phyloP scores from a whole-genome alignment of 2,329 filamentous ascomycete genomes.

The Ascochyta rabiei region DNA sequence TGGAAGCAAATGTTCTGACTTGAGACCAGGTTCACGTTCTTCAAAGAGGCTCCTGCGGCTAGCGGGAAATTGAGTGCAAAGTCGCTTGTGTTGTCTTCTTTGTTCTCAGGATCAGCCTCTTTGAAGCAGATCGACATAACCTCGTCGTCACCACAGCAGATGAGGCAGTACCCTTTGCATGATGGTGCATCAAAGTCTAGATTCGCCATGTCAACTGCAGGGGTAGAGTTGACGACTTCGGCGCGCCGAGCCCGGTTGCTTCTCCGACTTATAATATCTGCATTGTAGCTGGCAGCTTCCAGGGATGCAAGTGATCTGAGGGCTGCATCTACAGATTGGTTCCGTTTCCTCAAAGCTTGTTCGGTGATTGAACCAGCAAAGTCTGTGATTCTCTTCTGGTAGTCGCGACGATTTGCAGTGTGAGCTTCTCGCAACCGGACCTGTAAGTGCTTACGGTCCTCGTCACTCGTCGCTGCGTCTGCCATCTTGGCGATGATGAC shows the following conservation, averaged over 20 bases:
- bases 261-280: constrained; percentile 40
- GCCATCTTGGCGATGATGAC: constrained; percentile 34
- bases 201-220: constrained; percentile 22
- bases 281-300: constrained; percentile 39
- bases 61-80: constrained; percentile 45
- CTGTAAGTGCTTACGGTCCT: constrained; percentile 26
- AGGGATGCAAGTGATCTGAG: constrained; percentile 33
- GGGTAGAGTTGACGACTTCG: constrained; percentile 23
- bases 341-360: constrained; percentile 25
- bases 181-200: constrained; percentile 36
- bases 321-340: constrained; percentile 37
- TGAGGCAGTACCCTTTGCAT: constrained; percentile 35
- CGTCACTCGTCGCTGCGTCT: constrained; percentile 4
- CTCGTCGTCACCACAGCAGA: constrained; percentile 43
- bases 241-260: constrained; percentile 43
- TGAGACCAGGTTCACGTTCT: constrained; percentile 36
- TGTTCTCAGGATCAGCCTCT: constrained; percentile 24
- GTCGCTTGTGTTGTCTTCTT: constrained; percentile 39
- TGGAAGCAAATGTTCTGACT: constrained; percentile 46
- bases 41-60: constrained; percentile 33
- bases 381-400: constrained; percentile 21
- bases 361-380: constrained; percentile 18
- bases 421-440: constrained; percentile 38
- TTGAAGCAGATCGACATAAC: constrained; percentile 45
- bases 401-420: constrained; percentile 33